Evolutionary conservation across 805 yeast species (phyloP).

Genomic region (Brettanomyces anomalus): DNA sequence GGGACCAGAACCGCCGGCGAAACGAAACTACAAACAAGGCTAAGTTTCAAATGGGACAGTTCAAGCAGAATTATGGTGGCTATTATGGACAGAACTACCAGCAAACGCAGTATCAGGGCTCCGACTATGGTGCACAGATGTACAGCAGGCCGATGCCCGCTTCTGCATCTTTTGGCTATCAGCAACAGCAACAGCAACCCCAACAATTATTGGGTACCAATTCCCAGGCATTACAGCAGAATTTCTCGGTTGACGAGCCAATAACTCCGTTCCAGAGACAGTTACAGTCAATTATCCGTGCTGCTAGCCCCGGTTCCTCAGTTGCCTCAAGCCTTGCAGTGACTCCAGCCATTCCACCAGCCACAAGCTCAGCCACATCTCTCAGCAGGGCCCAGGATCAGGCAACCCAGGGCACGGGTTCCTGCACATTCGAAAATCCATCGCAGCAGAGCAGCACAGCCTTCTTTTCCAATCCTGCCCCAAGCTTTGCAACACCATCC

Average conservation of each 20-base stretch:
- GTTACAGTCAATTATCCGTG: background rate
- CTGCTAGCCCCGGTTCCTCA: background rate
- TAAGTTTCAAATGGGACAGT: background rate
- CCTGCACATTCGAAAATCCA: background rate
- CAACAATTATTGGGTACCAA: background rate
- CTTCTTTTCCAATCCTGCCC: background rate
- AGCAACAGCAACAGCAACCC: conserved; percentile 4
- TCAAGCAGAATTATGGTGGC: background rate
- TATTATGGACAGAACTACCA: conserved; percentile 1
- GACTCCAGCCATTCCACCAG: background rate
- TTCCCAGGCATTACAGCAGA: background rate
- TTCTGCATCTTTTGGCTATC: background rate
- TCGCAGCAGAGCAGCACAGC: background rate
- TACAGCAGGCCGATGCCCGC: too few species aligned
- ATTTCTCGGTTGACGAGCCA: background rate
- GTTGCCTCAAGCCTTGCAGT: background rate
- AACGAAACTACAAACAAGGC: conserved; percentile 1
- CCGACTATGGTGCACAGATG: too few species aligned
- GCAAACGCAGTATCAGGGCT: background rate
- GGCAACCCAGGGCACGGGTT: background rate
- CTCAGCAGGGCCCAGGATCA: background rate
- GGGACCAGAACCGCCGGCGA: background rate
- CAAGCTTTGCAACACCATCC: background rate
- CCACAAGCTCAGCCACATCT: background rate
- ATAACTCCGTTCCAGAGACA: conserved; percentile 1